A percentile compares a stretch with the other conserved stretches of the same genome.
Conservation (phyloP, 495 filamentous ascomycete genomes). For the Neurospora cerealis region DNA sequence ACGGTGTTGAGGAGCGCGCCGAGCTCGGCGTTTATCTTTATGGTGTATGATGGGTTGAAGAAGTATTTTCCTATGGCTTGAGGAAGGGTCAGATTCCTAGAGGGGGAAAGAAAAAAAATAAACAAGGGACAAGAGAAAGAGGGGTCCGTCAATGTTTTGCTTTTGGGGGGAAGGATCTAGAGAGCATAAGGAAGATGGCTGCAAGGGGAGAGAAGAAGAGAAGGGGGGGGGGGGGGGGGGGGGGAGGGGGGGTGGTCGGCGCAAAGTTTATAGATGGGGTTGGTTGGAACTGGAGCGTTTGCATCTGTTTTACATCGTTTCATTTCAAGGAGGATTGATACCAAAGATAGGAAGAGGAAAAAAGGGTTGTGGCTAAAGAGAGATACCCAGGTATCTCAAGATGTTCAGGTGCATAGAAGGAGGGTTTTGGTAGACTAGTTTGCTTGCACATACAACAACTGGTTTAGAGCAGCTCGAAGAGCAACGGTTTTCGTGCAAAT, state of each 20-base stretch:
- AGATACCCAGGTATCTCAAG: not conserved
- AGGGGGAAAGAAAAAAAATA: not conserved
- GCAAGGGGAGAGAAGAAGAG: not conserved
- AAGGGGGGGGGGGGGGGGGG: not conserved
- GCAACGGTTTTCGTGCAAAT: not conserved
- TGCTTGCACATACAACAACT: not conserved
- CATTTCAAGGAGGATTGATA: not conserved
- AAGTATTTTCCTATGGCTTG: conserved; percentile 41
- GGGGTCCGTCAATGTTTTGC: not conserved
- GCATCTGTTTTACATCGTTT: not conserved
- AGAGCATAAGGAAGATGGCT: not conserved
- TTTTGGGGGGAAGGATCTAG: not conserved
- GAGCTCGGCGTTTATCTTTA: conserved; percentile 95
- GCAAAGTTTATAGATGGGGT: not conserved
- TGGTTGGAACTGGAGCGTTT: not conserved
- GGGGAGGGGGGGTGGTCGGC: not conserved
- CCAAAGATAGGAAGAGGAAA: not conserved
- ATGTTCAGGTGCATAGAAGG: not conserved
- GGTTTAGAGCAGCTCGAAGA: not conserved
- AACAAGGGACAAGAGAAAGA: not conserved
- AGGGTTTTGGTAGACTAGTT: not conserved
- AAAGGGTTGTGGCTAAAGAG: not conserved
- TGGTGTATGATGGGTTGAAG: conserved; percentile 78
- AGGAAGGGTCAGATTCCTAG: not conserved
- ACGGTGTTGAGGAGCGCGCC: conserved; percentile 80